phyloP scores from a whole-genome alignment of 108 stramenopile genomes.

The Seminavis robusta region DNA sequence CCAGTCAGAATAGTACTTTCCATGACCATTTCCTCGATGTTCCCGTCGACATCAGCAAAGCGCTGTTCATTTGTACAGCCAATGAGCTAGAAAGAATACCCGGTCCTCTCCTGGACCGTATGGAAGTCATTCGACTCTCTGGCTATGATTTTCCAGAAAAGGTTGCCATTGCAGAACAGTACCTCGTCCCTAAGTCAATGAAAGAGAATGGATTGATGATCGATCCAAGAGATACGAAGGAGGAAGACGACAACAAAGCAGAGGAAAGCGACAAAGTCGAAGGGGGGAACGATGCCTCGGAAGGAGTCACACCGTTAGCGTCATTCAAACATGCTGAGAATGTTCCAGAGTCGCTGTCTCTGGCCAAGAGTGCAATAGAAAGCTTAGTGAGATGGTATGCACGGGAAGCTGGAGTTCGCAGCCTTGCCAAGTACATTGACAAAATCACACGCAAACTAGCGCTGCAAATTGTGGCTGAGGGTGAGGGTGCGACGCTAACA shows the following conservation, averaged over 20 bases:
- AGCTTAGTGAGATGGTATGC: constrained; percentile 93
- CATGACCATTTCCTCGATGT: constrained; percentile 97
- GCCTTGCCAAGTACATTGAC: constrained; percentile 93
- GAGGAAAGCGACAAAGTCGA: constrained; percentile 4
- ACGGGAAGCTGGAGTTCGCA: constrained; percentile 96
- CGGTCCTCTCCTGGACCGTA: constrained; percentile 93
- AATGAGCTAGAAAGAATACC: constrained; percentile 94
- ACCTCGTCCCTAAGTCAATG: constrained; percentile 94
- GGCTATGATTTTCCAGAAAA: constrained; percentile 98
- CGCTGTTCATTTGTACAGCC: constrained; percentile 97
- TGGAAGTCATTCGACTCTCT: constrained; percentile 96
- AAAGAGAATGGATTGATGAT: constrained; percentile 81
- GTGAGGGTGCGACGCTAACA: constrained; percentile 70
- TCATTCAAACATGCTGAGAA: constrained; percentile 40
- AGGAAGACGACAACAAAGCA: constrained; percentile 9
- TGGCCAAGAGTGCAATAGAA: constrained; percentile 83
- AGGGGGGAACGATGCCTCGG: constrained; percentile 2
- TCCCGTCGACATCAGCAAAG: constrained; percentile 95
- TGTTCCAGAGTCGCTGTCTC: constrained; percentile 64
- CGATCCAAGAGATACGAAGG: constrained; percentile 6
- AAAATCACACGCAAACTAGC: constrained; percentile 92
- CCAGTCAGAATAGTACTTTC: constrained; percentile 89
- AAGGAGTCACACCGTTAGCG: constrained; percentile 36
- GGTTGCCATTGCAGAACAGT: constrained; percentile 93
- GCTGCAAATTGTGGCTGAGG: constrained; percentile 81